Base-by-base conservation (phyloP, 176 grass and related monocot genomes). In the Ananas comosus region DNA sequence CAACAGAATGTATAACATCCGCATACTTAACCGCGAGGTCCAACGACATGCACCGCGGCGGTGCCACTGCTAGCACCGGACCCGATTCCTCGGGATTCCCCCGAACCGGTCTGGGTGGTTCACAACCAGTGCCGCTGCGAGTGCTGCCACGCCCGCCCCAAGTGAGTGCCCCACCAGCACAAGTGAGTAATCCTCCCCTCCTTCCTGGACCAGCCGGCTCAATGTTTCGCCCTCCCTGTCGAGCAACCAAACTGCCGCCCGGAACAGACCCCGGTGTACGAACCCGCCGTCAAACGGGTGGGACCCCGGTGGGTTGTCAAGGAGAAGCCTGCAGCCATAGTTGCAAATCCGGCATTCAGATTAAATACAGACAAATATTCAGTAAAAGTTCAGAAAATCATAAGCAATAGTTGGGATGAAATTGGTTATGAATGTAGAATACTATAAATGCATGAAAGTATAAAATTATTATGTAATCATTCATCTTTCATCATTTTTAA, bases 21-120 rank as follows among this genome's bases (percentile, higher is more conserved):
- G 94, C 94, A 78, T 93, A 99, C 84, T 93, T 99, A 69, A 99
- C 94, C 21, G 94, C 87, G 66, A 99, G 94, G 69, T 99, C 93
- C 75, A 99, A 87, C 13, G 94, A 99, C 94, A 99, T 91, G 63
- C 94, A 99, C 9, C 95, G 69, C 3, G 95, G 87, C 0, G 95
- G 95, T 24, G 95, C 90, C 12, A 99, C n/a, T 11, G 85, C 84
- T 99, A 99, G 74, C 95, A 94, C 29, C 70, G 77, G 11, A 99
- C 22, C 13, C 80, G 82, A 71, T 67, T 86, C 78, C 90, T 81
- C 18, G 79, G 82, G n/a, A 91, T 91, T 67, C 73, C 72, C 59
- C 73, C 87, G 54, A 99, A 84, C 81, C 80, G 57, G 52, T 75
- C 69, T 3, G 74, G 86, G 66, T 99, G 91, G 70, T 94, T 99